Evolutionary conservation across 2,329 filamentous ascomycete species (phyloP).

Genomic region (Apiospora rasikravindrae): DNA sequence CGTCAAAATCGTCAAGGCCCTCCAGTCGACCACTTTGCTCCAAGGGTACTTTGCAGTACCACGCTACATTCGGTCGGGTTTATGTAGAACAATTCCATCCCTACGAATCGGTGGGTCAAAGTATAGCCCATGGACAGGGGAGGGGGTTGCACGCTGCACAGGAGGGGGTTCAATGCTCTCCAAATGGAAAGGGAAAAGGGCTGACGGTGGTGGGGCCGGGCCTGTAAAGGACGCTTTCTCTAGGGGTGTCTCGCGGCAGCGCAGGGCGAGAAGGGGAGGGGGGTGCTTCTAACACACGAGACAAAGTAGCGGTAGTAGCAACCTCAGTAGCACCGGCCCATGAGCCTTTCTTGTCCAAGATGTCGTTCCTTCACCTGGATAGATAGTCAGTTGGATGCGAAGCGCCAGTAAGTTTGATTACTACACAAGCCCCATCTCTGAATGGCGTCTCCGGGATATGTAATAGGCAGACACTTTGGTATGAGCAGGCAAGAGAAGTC

Average conservation of each 20-base stretch:
- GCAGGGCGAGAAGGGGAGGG: background rate
- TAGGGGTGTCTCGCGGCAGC: background rate
- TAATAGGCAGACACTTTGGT: background rate
- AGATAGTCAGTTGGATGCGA: background rate
- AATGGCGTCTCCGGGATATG: background rate
- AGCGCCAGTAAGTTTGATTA: constrained; percentile 10
- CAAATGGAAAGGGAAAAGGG: constrained; percentile 4
- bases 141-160: background rate
- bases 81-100: constrained; percentile 14
- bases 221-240: background rate
- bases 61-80: constrained; percentile 1
- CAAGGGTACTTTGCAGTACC: constrained; percentile 15
- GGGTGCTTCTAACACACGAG: background rate
- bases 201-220: background rate
- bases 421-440: constrained; percentile 1
- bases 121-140: background rate
- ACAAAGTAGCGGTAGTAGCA: background rate
- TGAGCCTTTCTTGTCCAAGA: constrained; percentile 4
- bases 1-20: background rate
- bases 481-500: background rate
- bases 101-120: background rate
- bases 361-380: constrained; percentile 8
- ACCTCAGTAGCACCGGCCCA: constrained; percentile 2
- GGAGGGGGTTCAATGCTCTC: constrained; percentile 12
- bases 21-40: background rate